phyloP scores from a whole-genome alignment of 768 basidiomycete genomes.

The Mycena amicta region DNA sequence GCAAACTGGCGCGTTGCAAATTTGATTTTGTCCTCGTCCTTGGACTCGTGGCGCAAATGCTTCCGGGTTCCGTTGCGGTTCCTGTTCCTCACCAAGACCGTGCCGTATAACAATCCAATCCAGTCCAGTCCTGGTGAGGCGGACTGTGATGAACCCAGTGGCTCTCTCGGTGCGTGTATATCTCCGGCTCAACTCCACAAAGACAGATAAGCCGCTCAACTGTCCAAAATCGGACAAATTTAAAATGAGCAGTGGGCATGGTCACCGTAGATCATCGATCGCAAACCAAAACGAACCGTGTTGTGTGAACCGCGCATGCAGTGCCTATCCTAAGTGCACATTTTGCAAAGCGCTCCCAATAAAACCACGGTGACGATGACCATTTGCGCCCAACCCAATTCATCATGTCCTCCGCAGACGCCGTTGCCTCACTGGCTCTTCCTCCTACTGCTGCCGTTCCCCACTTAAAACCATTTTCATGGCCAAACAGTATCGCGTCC shows the following conservation, averaged over 20 bases:
- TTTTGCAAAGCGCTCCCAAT: neutral
- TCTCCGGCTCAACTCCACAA: too few species aligned
- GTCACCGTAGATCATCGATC: neutral
- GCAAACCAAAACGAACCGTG: neutral
- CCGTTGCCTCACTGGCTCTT: neutral
- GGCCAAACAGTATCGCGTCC: slow-evolving; percentile 19
- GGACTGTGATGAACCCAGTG: too few species aligned
- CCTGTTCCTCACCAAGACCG: too few species aligned
- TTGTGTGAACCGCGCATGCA: neutral
- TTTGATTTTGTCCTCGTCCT: too few species aligned
- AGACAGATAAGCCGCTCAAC: too few species aligned
- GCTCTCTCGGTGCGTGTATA: too few species aligned
- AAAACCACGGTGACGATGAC: neutral
- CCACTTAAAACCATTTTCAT: slow-evolving; percentile 5
- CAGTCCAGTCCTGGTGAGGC: too few species aligned
- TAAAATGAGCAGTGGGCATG: neutral
- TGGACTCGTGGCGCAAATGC: too few species aligned
- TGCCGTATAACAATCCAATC: too few species aligned
- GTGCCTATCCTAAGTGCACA: neutral
- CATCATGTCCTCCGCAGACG: neutral
- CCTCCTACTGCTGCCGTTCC: neutral
- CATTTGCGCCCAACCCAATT: neutral
- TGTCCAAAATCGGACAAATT: too few species aligned
- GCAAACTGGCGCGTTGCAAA: too few species aligned
- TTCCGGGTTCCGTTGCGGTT: too few species aligned